Evolutionary conservation across 1,284 basidiomycete genomes (phyloP), one percentile per base, ranked within the genome.

Genomic region (Irpex lacteus): DNA sequence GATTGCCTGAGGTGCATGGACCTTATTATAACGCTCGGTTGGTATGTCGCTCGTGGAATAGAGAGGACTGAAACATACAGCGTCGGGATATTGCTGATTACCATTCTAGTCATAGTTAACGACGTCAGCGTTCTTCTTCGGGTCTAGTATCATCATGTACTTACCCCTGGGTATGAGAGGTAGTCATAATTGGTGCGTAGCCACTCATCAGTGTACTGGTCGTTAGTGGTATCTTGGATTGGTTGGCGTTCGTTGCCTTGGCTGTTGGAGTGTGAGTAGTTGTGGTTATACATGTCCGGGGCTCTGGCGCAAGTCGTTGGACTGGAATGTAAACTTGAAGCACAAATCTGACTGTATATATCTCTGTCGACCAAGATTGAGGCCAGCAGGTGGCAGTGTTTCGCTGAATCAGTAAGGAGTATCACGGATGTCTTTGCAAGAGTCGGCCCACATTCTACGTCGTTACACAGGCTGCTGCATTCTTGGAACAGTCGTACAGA

Each of bases 381-480:
- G 40, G 40, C 8, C 55, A 19, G 37, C 53, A 57, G 52, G 50
- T 40, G 57, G 52, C 47, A 40, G 26, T 49, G 40, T 34, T 32
- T 5, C 9, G n/a, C 34, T 26, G 36, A 13, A 18, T 58, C 61
- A 63, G 50, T 36, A 19, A 21, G 26, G 18, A 8, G 26, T 36
- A 19, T 5, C 36, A 18, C 37, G 47, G 7, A 57, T 34, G n/a
- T n/a, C 18, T 59, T 21, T 32, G 60, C 53, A 53, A 36, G 52
- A 60, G 52, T 55, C 60, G 57, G 62, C 44, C 54, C 55, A 50
- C 55, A 19, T 21, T 18, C 50, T 36, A 53, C 40, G 60, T 19
- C 53, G 32, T 19, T 9, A 63, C 62, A 63, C 62, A 63, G 62
- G 49, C 57, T 56, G 15, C 55, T 63, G 34, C 62, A 60, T 63